Base-by-base conservation (phyloP, 208 protist genomes). In the Leishmania arabica region DNA sequence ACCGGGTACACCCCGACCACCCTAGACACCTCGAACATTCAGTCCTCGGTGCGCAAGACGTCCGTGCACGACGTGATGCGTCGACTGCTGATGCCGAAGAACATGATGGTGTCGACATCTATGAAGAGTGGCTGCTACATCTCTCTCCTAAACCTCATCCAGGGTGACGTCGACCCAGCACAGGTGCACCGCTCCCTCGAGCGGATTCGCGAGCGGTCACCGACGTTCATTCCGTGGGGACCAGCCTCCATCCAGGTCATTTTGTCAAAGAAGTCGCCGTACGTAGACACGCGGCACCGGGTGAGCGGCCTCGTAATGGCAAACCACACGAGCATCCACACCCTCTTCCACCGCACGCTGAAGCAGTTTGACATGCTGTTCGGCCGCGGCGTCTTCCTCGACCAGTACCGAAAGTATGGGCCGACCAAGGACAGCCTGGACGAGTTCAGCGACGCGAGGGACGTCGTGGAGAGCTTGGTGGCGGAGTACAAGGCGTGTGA, bases 41-140 rank as follows among this genome's bases (percentile, higher is more conserved):
- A 97, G 79, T 87, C 94, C 37, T 94, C 87, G 0, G 97, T 99
- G 42, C 95, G 98, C 74, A 99, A 99, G 87, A 99, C 99, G n/a
- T 99, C 98, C 3, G 99, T 99, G 47, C 93, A 99, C 68, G 99
- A 99, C 84, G 99, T 99, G 11, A 99, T 99, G 99, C 96, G 99
- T 45, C 91, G 99, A 40, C 90, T 99, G 34, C 92, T 99, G 31
- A 98, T 99, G 93, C 98, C 99, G 40, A 99, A 99, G 86, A 99
- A 99, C 86, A 99, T 99, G 87, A 99, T 99, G 97, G 97, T 99
- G 72, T 97, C 92, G 58, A 93, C 89, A 27, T 93, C 91, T 1
- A 96, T 95, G 86, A 95, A 98, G 83, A 95, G 91, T 75, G 99
- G 99, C 34, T 99, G 96, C 82, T 99, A 99, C 86, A 97, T 99